Base-by-base conservation (phyloP, 306 rosid species). In the Cucumis sativus region DNA sequence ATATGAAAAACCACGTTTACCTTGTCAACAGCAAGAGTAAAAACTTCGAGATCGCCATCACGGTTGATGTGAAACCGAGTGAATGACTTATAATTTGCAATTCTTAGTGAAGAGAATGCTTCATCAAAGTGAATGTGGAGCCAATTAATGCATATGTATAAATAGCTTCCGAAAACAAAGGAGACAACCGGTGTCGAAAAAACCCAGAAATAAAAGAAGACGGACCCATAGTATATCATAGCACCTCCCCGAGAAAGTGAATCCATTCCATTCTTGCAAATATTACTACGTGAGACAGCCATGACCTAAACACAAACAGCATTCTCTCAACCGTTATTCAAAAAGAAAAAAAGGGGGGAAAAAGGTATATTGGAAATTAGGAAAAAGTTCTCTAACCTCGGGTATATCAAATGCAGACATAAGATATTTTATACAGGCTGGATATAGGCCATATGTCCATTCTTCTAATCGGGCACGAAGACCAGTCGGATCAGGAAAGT, bases 341-440 rank as follows among this genome's bases (percentile, higher is more conserved):
- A 65, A 37, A 63, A 20, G 68, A 23, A 56, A 47, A 33, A 33
- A 23, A 23, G 25, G 8, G 8, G 3, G 14, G 28, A 80, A 49
- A 15, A 57, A 16, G 13, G 15, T n/a, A 56, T 52, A 78, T 17
- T 49, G 37, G 55, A 79, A 74, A 33, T 33, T 3, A 33, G 37
- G 37, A 39, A 80, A 54, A 17, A 20, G 14, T 73, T 77, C 78
- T 51, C 86, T 79, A 79, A 95, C 99, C 96, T 95, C 99, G 51
- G 99, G 99, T 79, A 95, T 91, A 87, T 92, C 97, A 88, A 95
- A 95, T 76, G 96, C 97, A 72, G 98, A 89, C 99, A 95, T 92
- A 43, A 92, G 91, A 85, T 92, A 92, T 82, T 95, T 95, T 76
- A 95, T 90, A 76, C 99, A 95, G 45, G 99, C 99, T 57, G 99